These are phyloP conservation scores for Ophiocordyceps camponoti-leonardi DNA, from an alignment of 2,329 filamentous ascomycete species.

Conservation along the genomic window DNA sequence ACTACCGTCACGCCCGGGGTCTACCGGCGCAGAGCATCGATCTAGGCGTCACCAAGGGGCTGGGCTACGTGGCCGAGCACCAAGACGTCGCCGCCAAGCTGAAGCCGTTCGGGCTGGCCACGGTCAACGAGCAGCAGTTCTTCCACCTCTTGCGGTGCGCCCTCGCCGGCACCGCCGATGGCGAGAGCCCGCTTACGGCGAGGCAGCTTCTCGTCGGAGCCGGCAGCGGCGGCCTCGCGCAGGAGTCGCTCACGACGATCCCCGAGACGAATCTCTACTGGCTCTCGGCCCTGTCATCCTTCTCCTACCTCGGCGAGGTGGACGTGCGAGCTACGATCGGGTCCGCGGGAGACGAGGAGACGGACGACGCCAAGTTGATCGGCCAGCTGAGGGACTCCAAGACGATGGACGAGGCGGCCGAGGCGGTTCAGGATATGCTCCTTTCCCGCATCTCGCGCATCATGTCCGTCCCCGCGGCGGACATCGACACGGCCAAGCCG, in stretches of 20 bases:
- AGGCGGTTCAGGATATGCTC: neutral
- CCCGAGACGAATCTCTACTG: neutral
- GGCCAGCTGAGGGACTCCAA: neutral
- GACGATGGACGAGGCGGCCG: neutral
- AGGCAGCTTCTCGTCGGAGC: neutral
- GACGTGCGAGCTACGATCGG: neutral
- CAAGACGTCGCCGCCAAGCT: neutral
- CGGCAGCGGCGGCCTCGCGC: neutral
- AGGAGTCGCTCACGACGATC: neutral
- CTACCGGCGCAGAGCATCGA: neutral
- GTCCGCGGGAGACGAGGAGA: neutral
- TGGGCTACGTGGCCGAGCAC: neutral
- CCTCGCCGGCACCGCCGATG: neutral
- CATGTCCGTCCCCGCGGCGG: neutral
- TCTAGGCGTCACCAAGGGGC: neutral
- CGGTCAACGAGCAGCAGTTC: neutral
- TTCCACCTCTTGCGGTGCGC: neutral
- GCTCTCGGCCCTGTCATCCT: neutral
- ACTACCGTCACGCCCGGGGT: neutral
- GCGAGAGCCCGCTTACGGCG: neutral
- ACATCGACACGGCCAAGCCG: slow-evolving; percentile 1
- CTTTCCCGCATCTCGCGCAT: neutral
- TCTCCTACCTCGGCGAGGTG: neutral
- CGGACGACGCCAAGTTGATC: neutral
- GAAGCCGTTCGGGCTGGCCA: neutral